These are phyloP conservation scores for Sphagnum fallax DNA, from an alignment of 228 moss, liverwort and hornwort species.

Conservation along the genomic window DNA sequence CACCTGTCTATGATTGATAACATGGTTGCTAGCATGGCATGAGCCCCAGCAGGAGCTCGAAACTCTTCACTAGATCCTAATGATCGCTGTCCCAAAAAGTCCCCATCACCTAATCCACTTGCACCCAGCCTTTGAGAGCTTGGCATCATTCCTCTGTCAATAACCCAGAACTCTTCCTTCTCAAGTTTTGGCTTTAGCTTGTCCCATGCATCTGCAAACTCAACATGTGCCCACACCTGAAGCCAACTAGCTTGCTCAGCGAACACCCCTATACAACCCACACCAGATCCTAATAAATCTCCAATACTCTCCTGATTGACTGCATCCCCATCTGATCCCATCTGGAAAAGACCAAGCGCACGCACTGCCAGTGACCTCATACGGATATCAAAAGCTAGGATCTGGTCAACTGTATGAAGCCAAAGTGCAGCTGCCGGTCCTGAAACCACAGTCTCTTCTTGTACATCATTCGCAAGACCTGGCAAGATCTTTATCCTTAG, in stretches of 20 bases:
- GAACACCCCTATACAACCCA: conserved; percentile 68
- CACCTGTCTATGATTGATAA: conserved; percentile 81
- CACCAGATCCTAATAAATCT: conserved; percentile 54
- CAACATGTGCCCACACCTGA: conserved; percentile 75
- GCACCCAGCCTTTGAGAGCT: conserved; percentile 4
- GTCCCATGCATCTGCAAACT: conserved; percentile 67
- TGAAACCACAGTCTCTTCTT: conserved; percentile 39
- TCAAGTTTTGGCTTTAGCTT: conserved; percentile 56
- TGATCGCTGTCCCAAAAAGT: conserved; percentile 2
- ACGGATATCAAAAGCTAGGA: conserved; percentile 71
- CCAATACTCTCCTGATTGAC: conserved; percentile 45
- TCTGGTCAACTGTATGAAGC: conserved; percentile 83
- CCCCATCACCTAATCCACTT: conserved; percentile 13
- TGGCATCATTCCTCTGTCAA: conserved; percentile 28
- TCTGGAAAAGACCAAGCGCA: conserved; percentile 51
- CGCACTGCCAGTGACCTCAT: conserved; percentile 72
- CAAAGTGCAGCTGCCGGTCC: conserved; percentile 73
- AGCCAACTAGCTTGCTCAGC: conserved; percentile 76
- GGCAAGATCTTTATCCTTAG: conserved; percentile 72
- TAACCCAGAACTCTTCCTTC: conserved; percentile 63
- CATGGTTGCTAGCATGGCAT: conserved; percentile 64
- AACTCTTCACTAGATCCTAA: conserved; percentile 22
- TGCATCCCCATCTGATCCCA: conserved; percentile 45
- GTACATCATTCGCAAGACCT: conserved; percentile 69
- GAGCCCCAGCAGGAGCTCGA: conserved; percentile 51